Evolutionary conservation across 1,284 basidiomycete species (phyloP), one percentile per base, ranked within the genome.

Genomic region (Cryptococcus depauperatus): DNA sequence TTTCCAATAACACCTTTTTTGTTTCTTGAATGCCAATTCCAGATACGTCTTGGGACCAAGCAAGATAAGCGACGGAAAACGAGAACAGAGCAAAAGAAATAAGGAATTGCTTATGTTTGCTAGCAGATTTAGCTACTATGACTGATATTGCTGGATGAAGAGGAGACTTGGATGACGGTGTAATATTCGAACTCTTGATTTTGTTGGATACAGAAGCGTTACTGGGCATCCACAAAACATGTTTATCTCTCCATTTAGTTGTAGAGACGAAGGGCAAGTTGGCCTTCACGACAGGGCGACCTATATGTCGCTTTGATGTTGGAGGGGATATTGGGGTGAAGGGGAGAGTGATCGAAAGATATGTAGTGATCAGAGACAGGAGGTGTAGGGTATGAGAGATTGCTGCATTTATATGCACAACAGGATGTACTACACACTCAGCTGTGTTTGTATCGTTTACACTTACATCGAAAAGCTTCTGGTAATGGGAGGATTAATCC

Each of bases 61-160:
- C 67, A 3, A 69, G 54, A 41, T 69, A 69, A 1, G 65, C 59
- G 2, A 68, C 48, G 1, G 62, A 63, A 39, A 64, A 62, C 4
- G 60, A 51, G 1, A 69, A 51, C 14, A 69, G 51, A 2, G 54
- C 65, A 35, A 62, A 68, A 3, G 62, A 53, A 7, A 54, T 59
- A 11, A 66, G 53, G 23, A 64, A 66, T 8, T 51, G 48, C 3
- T 54, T 55, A 34, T 66, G 59, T 35, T 66, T 67, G 30, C 22
- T 41, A 22, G 27, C 33, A 5, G 58, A 53, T 23, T 56, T 52
- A 5, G 41, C 41, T 14, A 49, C 45, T 21, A 52, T 35, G n/a
- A 30, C 37, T 4, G 48, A 41, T 9, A 52, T 46, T 16, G 39
- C 22, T 38, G 22, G 44, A 29, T 39, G 19, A 27, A 29, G 32